A percentile compares a stretch with the other conserved stretches of the same genome.
Conservation (phyloP, 768 basidiomycete genomes). For the Phylloporus arenicola region DNA sequence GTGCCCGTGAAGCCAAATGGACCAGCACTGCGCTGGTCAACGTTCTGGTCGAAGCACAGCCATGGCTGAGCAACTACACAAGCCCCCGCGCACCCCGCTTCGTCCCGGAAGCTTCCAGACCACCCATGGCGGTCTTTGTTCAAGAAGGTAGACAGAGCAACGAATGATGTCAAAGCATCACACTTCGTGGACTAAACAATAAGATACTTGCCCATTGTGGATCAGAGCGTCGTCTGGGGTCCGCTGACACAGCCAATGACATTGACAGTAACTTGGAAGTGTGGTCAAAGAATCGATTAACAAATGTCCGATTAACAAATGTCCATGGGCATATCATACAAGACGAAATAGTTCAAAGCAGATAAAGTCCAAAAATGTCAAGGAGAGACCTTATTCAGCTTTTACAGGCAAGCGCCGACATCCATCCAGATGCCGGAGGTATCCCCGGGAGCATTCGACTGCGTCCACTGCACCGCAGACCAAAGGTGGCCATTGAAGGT, state of each 20-base stretch:
- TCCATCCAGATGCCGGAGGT: slow-evolving; percentile 25
- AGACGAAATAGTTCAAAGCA: neutral
- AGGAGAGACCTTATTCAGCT: too few relatives aligned
- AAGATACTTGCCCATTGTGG: neutral
- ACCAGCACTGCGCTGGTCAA: neutral
- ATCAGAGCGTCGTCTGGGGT: neutral
- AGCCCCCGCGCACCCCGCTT: slow-evolving; percentile 19
- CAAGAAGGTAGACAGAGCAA: neutral
- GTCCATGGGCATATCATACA: neutral
- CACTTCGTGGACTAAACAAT: neutral
- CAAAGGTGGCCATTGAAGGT: slow-evolving; percentile 16
- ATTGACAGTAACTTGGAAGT: neutral
- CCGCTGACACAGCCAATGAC: neutral
- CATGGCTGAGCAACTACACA: neutral
- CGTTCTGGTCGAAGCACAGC: slow-evolving; percentile 11
- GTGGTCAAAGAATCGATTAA: neutral
- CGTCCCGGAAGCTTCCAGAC: neutral
- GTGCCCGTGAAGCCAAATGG: slow-evolving; percentile 19
- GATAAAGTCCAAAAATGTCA: neutral
- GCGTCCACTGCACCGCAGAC: slow-evolving; percentile 22
- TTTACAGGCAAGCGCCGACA: slow-evolving; percentile 16
- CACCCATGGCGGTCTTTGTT: neutral
- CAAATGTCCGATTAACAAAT: neutral
- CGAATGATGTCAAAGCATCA: neutral
- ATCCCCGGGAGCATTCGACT: slow-evolving; percentile 21